Evolutionary conservation across 2,329 filamentous ascomycete genomes (phyloP).

Genomic region (Bipolaris victoriae): DNA sequence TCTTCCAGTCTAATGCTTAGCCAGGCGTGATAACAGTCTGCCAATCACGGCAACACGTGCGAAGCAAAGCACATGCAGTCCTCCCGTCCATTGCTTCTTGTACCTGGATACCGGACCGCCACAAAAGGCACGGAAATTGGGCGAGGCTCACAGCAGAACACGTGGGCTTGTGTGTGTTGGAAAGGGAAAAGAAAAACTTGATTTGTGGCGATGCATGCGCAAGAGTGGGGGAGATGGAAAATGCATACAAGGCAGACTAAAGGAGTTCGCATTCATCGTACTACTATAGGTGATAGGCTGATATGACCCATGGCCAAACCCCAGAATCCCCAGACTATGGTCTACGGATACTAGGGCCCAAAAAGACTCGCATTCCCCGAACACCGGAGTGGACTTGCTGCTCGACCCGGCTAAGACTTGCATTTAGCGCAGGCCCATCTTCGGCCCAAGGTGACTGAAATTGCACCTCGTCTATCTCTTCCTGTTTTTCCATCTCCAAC

Average conservation of each 20-base stretch:
- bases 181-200: background rate
- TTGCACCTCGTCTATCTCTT: background rate
- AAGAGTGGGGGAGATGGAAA: background rate
- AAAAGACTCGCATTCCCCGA: background rate
- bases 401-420: background rate
- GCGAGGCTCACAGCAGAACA: conserved; percentile 3
- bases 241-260: no score
- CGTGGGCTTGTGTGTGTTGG: conserved; percentile 14
- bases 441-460: background rate
- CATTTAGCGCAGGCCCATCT: background rate
- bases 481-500: background rate
- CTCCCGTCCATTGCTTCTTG: conserved; percentile 8
- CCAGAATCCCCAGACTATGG: conserved; percentile 10
- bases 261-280: no score
- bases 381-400: background rate
- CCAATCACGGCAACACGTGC: conserved; percentile 42
- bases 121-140: background rate
- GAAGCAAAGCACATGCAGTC: conserved; percentile 8
- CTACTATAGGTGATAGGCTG: background rate
- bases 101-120: conserved; percentile 24
- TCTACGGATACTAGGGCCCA: background rate
- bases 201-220: background rate
- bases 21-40: conserved; percentile 31
- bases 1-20: conserved; percentile 19
- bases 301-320: background rate